Percentiles rank a stretch among this genome's conserved stretches.
phyloP scores from a whole-genome alignment of 2,329 filamentous ascomycete species.

The Dactylellina drechsleri region DNA sequence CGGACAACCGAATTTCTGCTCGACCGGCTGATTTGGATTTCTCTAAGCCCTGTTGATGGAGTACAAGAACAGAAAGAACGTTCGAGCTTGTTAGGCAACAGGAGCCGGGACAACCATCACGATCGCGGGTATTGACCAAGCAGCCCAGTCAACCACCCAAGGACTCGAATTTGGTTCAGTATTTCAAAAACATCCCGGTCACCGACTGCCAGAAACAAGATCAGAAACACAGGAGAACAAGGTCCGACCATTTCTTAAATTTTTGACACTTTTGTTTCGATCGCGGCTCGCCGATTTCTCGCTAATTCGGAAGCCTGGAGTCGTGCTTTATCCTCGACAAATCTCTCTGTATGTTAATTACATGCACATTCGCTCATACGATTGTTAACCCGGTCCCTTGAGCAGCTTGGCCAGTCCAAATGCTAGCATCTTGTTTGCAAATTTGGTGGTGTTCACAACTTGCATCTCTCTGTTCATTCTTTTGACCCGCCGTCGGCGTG shows the following conservation, averaged over 20 bases:
- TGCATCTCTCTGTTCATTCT: neutral
- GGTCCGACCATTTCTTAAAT: slow-evolving; percentile 36
- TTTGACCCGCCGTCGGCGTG: slow-evolving; percentile 18
- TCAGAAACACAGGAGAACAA: slow-evolving; percentile 52
- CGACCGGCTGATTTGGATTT: slow-evolving; percentile 52
- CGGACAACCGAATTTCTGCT: neutral
- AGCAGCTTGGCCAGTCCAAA: slow-evolving; percentile 32
- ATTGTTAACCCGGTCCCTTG: slow-evolving; percentile 21
- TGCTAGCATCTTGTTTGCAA: slow-evolving; percentile 1
- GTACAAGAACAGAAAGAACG: slow-evolving; percentile 17
- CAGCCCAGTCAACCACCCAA: slow-evolving; percentile 23
- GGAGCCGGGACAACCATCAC: slow-evolving; percentile 28
- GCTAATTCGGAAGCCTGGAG: slow-evolving; percentile 54
- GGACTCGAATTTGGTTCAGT: slow-evolving; percentile 11
- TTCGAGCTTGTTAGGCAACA: slow-evolving; percentile 39
- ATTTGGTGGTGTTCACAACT: neutral
- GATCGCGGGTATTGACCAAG: slow-evolving; percentile 42
- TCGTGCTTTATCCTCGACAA: slow-evolving; percentile 24
- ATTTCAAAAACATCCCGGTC: slow-evolving; percentile 55
- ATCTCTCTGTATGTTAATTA: slow-evolving; percentile 19
- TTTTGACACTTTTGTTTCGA: slow-evolving; percentile 51
- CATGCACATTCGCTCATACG: slow-evolving; percentile 35
- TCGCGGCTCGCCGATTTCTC: slow-evolving; percentile 52
- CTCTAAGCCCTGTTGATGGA: slow-evolving; percentile 47
- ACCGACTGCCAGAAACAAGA: slow-evolving; percentile 41